Percentiles rank a stretch among this genome's conserved stretches.
These are phyloP conservation scores for Trichoderma virens DNA, from an alignment of 495 filamentous ascomycete genomes.

Conservation along the genomic window DNA sequence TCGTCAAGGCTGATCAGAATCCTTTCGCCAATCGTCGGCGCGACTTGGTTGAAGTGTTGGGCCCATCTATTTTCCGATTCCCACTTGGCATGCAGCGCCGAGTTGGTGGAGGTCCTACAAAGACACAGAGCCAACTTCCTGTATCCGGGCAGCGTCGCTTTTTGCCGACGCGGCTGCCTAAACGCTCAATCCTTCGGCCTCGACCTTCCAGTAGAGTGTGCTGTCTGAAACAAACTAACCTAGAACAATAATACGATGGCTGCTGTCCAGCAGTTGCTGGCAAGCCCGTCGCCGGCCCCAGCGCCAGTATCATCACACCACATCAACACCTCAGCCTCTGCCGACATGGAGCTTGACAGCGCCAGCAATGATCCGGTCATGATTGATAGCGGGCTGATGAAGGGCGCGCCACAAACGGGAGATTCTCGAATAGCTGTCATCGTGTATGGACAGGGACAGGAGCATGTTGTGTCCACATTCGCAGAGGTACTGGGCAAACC, in stretches of 20 bases:
- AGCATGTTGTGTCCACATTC: slow-evolving; percentile 57
- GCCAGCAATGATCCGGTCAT: slow-evolving; percentile 17
- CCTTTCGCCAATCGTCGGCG: background rate
- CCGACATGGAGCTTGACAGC: slow-evolving; percentile 24
- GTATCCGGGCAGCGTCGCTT: background rate
- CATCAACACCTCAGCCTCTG: slow-evolving; percentile 18
- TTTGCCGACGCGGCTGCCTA: background rate
- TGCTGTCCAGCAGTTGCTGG: slow-evolving; percentile 31
- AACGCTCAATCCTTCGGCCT: slow-evolving; percentile 9
- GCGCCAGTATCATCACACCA: slow-evolving; percentile 16
- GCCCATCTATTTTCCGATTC: background rate
- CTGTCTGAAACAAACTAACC: slow-evolving; percentile 17
- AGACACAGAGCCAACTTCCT: background rate
- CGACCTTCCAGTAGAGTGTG: no score
- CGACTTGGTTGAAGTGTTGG: background rate
- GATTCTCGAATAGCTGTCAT: slow-evolving; percentile 52
- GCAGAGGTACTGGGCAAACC: slow-evolving; percentile 64
- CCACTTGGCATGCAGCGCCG: background rate
- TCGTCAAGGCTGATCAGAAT: background rate
- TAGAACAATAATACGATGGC: slow-evolving; percentile 20
- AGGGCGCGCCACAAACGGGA: slow-evolving; percentile 31
- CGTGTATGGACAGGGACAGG: slow-evolving; percentile 52
- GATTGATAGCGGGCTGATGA: slow-evolving; percentile 21
- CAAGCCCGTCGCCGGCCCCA: slow-evolving; percentile 24
- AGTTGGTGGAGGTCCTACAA: background rate